Percentiles rank a stretch among this genome's conserved stretches.
These are phyloP conservation scores for Penicillium fuscoglaucum DNA, from an alignment of 2,329 filamentous ascomycete species.

Conservation along the genomic window DNA sequence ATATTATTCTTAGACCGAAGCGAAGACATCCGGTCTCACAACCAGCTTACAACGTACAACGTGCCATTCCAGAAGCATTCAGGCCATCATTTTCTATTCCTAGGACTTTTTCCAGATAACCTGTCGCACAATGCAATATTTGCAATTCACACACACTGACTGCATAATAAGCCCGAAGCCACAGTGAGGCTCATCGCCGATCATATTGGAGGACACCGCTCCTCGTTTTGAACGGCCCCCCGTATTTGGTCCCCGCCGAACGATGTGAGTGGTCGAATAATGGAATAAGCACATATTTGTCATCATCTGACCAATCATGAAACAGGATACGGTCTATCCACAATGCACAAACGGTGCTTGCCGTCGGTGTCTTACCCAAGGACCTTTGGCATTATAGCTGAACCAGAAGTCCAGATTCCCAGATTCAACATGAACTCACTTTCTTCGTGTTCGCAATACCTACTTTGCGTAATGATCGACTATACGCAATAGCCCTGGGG, in stretches of 20 bases:
- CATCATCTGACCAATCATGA: slow-evolving; percentile 11
- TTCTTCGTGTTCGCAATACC: neutral
- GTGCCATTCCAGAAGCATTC: neutral
- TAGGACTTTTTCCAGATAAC: neutral
- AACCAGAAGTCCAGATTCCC: slow-evolving; percentile 10
- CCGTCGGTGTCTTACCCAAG: slow-evolving; percentile 25
- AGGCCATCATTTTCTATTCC: neutral
- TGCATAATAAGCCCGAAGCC: neutral
- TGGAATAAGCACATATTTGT: slow-evolving; percentile 12
- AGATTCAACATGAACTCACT: neutral
- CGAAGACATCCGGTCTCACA: neutral
- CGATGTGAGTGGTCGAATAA: slow-evolving; percentile 13
- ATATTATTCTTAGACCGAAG: neutral
- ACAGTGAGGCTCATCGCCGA: slow-evolving; percentile 9
- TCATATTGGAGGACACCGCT: slow-evolving; percentile 20
- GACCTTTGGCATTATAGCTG: slow-evolving; percentile 1
- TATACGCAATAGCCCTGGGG: neutral
- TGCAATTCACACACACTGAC: neutral
- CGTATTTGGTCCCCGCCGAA: neutral
- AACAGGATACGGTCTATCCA: neutral
- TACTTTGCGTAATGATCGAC: slow-evolving; percentile 2
- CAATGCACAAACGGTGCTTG: slow-evolving; percentile 16
- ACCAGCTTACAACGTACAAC: neutral
- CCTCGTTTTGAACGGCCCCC: slow-evolving; percentile 14
- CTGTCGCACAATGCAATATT: neutral